Conservation (phyloP, 257 asterid genomes). For the Solanum chaucha region DNA sequence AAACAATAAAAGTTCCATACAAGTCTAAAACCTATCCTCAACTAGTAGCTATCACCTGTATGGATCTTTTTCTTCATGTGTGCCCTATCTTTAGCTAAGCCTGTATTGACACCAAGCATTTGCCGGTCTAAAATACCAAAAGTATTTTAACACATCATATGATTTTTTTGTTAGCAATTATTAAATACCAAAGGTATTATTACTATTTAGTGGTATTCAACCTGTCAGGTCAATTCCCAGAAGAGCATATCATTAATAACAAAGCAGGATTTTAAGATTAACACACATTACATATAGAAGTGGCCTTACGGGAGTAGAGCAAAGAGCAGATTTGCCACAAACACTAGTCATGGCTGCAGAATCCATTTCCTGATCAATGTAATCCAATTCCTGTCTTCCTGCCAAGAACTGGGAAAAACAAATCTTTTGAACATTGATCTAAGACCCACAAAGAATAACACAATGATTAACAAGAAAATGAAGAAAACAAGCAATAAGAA, state of each 20-base stretch:
- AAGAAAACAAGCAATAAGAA: not conserved
- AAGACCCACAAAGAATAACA: not conserved
- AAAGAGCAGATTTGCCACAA: slow-evolving; percentile 2
- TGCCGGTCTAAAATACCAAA: not conserved
- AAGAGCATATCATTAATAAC: not conserved
- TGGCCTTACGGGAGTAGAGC: not conserved
- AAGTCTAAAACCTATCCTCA: not conserved
- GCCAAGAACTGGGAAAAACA: not conserved
- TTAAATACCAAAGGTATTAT: not conserved
- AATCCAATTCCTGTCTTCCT: not conserved
- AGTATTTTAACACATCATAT: not conserved
- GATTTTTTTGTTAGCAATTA: not conserved
- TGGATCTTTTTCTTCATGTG: not conserved
- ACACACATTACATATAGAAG: not conserved
- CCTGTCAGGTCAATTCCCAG: not conserved
- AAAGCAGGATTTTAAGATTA: not conserved
- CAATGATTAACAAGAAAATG: not conserved
- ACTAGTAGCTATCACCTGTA: not conserved
- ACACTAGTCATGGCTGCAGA: slow-evolving; percentile 3
- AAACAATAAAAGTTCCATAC: not conserved
- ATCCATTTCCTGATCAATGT: not conserved
- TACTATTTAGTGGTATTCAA: not conserved
- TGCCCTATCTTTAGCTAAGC: not conserved
- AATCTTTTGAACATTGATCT: not conserved
- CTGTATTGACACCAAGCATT: not conserved